These are phyloP conservation scores for Monascus ruber DNA, from an alignment of 2,329 filamentous ascomycete species.

Conservation along the genomic window DNA sequence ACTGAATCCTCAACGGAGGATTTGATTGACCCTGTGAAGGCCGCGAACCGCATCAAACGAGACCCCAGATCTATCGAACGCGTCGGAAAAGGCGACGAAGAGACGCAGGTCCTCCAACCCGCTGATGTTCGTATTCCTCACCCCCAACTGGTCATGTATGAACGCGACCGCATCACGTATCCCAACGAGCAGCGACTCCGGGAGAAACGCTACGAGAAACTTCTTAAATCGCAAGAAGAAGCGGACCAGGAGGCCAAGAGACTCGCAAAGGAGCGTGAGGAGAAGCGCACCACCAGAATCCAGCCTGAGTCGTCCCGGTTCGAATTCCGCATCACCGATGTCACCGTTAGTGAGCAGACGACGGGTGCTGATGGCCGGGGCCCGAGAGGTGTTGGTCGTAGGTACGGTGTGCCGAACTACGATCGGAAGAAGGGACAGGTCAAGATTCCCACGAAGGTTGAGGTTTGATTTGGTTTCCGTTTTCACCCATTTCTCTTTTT, in stretches of 20 bases:
- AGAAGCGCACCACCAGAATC: constrained; percentile 32
- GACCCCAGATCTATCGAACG: constrained; percentile 26
- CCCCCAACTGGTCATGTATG: constrained; percentile 44
- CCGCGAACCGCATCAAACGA: constrained; percentile 17
- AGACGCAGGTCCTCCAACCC: constrained; percentile 44
- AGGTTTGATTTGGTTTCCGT: constrained; percentile 24
- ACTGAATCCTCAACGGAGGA: constrained; percentile 10
- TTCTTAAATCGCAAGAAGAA: constrained; percentile 30
- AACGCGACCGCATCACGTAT: constrained; percentile 32
- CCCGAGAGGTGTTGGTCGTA: constrained; percentile 42
- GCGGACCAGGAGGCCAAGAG: constrained; percentile 29
- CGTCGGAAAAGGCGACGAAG: constrained; percentile 31
- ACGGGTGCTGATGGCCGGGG: constrained; percentile 45
- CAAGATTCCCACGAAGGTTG: constrained; percentile 53
- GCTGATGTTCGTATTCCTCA: constrained; percentile 55
- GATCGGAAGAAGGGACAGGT: constrained; percentile 52
- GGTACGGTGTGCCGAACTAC: constrained; percentile 52
- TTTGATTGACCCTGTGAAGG: constrained; percentile 21
- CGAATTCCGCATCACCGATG: constrained; percentile 50
- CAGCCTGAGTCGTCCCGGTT: constrained; percentile 40
- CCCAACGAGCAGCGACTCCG: constrained; percentile 22
- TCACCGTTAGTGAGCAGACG: constrained; percentile 41
- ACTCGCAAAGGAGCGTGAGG: constrained; percentile 30
- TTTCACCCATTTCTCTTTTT: neutral
- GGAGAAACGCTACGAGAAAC: constrained; percentile 31